phyloP scores from a whole-genome alignment of 2,329 filamentous ascomycete species.

The Ophiostoma pallidulum region DNA sequence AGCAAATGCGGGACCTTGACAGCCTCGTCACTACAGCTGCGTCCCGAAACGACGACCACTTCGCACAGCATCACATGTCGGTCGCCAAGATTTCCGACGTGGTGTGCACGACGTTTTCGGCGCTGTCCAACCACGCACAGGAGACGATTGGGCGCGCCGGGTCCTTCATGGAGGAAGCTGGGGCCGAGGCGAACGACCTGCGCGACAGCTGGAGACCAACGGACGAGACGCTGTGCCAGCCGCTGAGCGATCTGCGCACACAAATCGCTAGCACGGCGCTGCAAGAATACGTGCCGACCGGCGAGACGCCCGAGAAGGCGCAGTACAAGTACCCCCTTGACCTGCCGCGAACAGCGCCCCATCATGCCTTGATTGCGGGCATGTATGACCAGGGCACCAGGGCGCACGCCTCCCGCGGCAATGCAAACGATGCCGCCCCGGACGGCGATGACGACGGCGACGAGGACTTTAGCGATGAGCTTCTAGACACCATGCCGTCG shows the following conservation, averaged over 20 bases:
- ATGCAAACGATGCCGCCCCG: neutral
- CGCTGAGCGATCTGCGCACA: constrained; percentile 61
- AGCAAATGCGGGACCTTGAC: constrained; percentile 83
- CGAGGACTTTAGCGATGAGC: constrained; percentile 6
- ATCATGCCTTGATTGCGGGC: constrained; percentile 32
- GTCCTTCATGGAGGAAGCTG: constrained; percentile 59
- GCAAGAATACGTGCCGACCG: constrained; percentile 75
- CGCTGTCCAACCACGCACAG: constrained; percentile 60
- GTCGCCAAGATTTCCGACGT: constrained; percentile 56
- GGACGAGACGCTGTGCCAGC: constrained; percentile 50
- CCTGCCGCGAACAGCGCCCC: constrained; percentile 61
- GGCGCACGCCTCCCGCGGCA: neutral
- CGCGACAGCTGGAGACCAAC: constrained; percentile 54
- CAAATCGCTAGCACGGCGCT: constrained; percentile 57
- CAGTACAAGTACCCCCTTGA: constrained; percentile 72
- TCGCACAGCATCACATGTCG: constrained; percentile 57
- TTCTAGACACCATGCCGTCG: constrained; percentile 17
- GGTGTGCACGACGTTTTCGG: constrained; percentile 63
- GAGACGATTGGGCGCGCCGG: constrained; percentile 59
- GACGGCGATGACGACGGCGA: neutral
- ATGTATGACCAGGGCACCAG: constrained; percentile 20
- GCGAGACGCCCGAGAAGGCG: constrained; percentile 72
- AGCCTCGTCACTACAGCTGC: constrained; percentile 80
- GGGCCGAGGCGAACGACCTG: constrained; percentile 48
- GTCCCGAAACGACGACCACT: constrained; percentile 69